Evolutionary conservation across 208 protist species (phyloP), one percentile per base, ranked within the genome.

Genomic region (Leishmania tarentolae): DNA sequence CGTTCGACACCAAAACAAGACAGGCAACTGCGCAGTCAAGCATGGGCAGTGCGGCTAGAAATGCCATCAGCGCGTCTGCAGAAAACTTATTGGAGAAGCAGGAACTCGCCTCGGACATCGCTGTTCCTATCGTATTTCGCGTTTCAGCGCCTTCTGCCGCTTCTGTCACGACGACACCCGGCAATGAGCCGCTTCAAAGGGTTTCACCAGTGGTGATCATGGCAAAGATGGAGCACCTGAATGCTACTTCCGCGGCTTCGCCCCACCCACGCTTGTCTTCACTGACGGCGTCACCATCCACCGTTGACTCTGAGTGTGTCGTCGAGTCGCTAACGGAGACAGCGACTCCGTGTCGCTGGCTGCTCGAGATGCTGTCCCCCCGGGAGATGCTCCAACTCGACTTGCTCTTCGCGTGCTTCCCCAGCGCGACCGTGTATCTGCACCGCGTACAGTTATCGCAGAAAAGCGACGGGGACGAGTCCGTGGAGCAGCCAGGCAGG

Each of bases 201-300:
- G 52, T 40, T n/a, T 9, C 37, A 68, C 35, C 69, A 28, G 21
- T 59, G 75, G 21, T 86, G 50, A 31, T 76, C 3, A 37, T 94
- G 87, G 87, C 93, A 28, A 96, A 96, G 84, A 86, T 94, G 79
- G 88, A 96, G 79, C 94, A 95, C 84, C 84, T 93, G 37, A 89
- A 90, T 68, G 80, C 31, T 24, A 80, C 85, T 40, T 80, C 82
- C 28, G 76, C 80, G 19, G 59, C 37, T 15, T 19, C 50, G 31
- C 44, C 69, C 21, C 24, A 53, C 69, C 28, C 21, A 9, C 46
- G 42, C 6, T 52, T 13, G 69, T 44, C 44, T 24, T 52, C 69
- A 24, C 21, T 31, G 24, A 31, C 19, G 37, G 69, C 9, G 24
- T 52, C 37, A 9, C 21, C 69, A 52, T 35, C 73, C 44, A 68